Conservation (phyloP, 2,329 filamentous ascomycete genomes). For the Emericellopsis atlantica region DNA sequence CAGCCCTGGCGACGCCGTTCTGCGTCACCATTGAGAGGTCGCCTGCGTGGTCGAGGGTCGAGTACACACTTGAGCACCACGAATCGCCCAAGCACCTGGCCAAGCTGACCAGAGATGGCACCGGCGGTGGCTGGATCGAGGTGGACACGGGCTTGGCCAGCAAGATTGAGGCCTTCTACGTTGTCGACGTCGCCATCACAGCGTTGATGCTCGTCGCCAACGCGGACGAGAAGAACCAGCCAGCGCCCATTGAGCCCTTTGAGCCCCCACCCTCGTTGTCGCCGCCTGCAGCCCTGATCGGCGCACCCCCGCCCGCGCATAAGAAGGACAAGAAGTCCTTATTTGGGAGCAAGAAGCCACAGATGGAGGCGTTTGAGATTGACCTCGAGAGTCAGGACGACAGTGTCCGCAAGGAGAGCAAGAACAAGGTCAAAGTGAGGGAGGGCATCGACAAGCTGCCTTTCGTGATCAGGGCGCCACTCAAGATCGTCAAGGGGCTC, state of each 20-base stretch:
- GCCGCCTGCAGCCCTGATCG: slow-evolving; percentile 20
- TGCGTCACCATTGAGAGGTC: slow-evolving; percentile 45
- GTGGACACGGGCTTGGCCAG: slow-evolving; percentile 47
- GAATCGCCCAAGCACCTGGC: slow-evolving; percentile 49
- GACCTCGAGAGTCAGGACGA: slow-evolving; percentile 51
- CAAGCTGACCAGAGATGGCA: slow-evolving; percentile 46
- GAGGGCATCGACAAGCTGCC: slow-evolving; percentile 35
- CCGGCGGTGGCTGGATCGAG: slow-evolving; percentile 47
- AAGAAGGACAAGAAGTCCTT: slow-evolving; percentile 8
- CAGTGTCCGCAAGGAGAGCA: slow-evolving; percentile 18
- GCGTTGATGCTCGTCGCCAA: slow-evolving; percentile 48
- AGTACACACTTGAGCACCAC: slow-evolving; percentile 54
- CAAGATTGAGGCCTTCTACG: slow-evolving; percentile 47
- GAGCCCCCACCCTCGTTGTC: slow-evolving; percentile 31
- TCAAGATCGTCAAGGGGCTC: slow-evolving; percentile 36
- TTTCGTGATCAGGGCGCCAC: slow-evolving; percentile 30
- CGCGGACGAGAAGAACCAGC: slow-evolving; percentile 36
- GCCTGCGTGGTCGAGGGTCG: slow-evolving; percentile 45
- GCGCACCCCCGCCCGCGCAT: slow-evolving; percentile 4
- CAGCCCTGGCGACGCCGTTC: slow-evolving; percentile 50
- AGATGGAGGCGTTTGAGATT: slow-evolving; percentile 44
- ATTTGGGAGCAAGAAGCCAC: slow-evolving; percentile 18
- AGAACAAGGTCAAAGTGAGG: slow-evolving; percentile 22
- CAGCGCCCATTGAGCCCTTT: slow-evolving; percentile 34
- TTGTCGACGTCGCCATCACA: slow-evolving; percentile 49